These are phyloP conservation scores for Arachnomyces sp. DNA, from an alignment of 2,329 filamentous ascomycete species.

Conservation along the genomic window DNA sequence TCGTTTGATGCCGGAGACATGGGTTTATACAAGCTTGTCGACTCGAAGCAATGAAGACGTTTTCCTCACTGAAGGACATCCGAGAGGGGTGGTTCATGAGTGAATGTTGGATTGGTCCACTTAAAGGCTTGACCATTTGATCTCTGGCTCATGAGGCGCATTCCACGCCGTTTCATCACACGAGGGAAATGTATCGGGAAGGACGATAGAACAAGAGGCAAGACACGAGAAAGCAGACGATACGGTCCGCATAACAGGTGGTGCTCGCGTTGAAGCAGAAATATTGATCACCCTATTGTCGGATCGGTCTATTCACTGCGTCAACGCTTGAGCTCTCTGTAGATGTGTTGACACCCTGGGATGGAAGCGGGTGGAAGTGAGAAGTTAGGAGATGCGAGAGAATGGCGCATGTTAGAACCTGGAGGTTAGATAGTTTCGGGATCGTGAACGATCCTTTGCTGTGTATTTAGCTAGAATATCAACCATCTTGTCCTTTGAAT, in stretches of 20 bases:
- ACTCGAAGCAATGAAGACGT: conserved; percentile 38
- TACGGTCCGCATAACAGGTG: conserved; percentile 16
- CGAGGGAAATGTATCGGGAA: neutral
- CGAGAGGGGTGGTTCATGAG: neutral
- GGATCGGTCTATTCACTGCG: conserved; percentile 8
- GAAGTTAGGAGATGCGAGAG: conserved; percentile 1
- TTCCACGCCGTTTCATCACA: conserved; percentile 1
- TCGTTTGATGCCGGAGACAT: conserved; percentile 19
- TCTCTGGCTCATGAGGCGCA: conserved; percentile 18
- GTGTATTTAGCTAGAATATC: neutral
- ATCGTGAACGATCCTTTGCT: neutral
- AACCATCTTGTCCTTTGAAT: neutral
- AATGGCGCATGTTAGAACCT: too few species aligned
- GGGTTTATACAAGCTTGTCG: conserved; percentile 24
- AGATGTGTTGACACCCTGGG: neutral
- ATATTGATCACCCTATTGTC: conserved; percentile 8
- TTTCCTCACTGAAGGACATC: neutral
- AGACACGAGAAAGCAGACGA: neutral
- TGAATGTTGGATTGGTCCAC: conserved; percentile 31
- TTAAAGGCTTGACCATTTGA: conserved; percentile 25
- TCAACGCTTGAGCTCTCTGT: conserved; percentile 31
- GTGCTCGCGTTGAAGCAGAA: conserved; percentile 26
- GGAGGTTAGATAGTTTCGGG: too few species aligned
- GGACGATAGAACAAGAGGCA: neutral
- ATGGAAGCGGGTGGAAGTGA: conserved; percentile 2